Base-by-base conservation (phyloP, 192 early-diverging fungal species). In the Dimargaris xerosporica region DNA sequence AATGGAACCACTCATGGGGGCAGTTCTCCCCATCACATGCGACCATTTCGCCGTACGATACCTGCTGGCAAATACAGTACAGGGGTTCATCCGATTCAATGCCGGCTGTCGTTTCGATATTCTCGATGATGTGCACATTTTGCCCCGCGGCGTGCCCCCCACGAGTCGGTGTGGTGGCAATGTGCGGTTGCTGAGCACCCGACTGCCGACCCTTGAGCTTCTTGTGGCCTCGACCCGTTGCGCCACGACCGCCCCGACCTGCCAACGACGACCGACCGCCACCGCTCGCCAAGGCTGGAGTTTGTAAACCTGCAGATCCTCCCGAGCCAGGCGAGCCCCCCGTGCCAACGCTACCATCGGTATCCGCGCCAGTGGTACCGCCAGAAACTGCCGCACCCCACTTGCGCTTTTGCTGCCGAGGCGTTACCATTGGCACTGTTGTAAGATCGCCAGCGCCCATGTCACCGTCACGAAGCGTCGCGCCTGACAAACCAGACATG, bases 1-100 rank as follows among this genome's bases (percentile, higher is more conserved):
- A 79, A 75, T 99, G 96, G 79, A 99, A 99, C 96, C 96, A 99
- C 75, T 99, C 94, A 64, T 91, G 85, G 51, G 87, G 85, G 70
- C 96, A 98, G 62, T 82, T 81, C 48, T 87, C 85, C 71, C 97
- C 91, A 65, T 90, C 88, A 64, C 88, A 90, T 26, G 88, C 96
- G 53, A 99, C 91, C 96, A 99, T 99, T 53, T 97, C 94, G 16
- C 96, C 96, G 65, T 81, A 99, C 9, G 90, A 93, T 16, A 97
- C 90, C 72, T 93, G 91, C 41, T 91, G 78, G 62, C 96, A 99
- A 67, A 91, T 91, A 65, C 96, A 99, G 72, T 99, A 99, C 21
- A 85, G 76, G 1, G 93, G 94, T 73, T 98, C 96, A 66, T 94
- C 92, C 0, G 96, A 94, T 75, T 98, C 94, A 62, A 96, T 91